Conservation (phyloP, 768 basidiomycete genomes). For the Suillus subaureus region DNA sequence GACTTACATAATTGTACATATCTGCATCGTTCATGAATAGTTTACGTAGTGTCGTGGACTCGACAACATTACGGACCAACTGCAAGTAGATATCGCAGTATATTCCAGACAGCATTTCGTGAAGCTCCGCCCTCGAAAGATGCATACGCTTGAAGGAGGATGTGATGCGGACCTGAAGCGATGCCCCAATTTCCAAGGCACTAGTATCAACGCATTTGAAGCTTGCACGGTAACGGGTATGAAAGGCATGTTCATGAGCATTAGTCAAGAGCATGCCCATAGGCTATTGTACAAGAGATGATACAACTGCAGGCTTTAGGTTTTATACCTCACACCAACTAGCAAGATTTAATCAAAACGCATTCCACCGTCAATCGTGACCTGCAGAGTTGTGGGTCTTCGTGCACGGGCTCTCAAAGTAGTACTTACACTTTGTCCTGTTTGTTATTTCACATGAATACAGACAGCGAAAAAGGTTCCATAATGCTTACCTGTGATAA, state of each 20-base stretch:
- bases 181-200: not conserved
- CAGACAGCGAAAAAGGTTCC: not conserved
- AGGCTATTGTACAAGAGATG: not conserved
- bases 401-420: not conserved
- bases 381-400: not conserved
- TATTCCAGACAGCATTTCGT: not conserved
- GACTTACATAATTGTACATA: not conserved
- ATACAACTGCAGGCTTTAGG: not conserved
- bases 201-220: not conserved
- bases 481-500: slow-evolving; percentile 28
- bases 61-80: not conserved
- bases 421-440: slow-evolving; percentile 1
- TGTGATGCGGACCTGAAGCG: not conserved
- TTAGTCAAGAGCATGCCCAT: not conserved
- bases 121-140: not conserved
- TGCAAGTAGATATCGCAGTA: not conserved
- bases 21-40: not conserved
- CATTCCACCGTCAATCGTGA: slow-evolving; percentile 8
- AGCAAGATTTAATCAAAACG: slow-evolving; percentile 5
- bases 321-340: not conserved
- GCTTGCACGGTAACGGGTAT: not conserved
- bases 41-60: not conserved
- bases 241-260: not conserved
- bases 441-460: not conserved
- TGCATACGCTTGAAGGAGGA: not conserved